phyloP scores from a whole-genome alignment of 2,329 filamentous ascomycete genomes.

The Canariomyces notabilis region DNA sequence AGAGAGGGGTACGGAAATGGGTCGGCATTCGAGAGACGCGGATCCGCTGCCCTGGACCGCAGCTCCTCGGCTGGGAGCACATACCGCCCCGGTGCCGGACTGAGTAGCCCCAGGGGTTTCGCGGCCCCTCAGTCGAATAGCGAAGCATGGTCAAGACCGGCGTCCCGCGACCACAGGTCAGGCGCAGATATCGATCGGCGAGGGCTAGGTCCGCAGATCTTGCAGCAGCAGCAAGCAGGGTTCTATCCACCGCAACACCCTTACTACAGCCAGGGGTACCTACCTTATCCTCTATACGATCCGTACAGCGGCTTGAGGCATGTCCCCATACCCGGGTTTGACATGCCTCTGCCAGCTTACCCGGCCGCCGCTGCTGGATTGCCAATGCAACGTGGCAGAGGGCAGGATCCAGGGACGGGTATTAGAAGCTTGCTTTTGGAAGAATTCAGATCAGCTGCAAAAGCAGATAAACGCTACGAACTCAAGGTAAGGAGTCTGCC shows the following conservation, averaged over 20 bases:
- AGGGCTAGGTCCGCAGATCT: constrained; percentile 30
- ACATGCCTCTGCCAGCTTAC: constrained; percentile 27
- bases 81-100: constrained; percentile 26
- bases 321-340: constrained; percentile 32
- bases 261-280: constrained; percentile 35
- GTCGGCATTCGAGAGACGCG: constrained; percentile 30
- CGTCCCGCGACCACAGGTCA: constrained; percentile 31
- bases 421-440: constrained; percentile 51
- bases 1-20: constrained; percentile 32
- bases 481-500: constrained; percentile 53
- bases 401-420: constrained; percentile 42
- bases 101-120: constrained; percentile 30
- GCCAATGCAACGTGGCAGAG: constrained; percentile 38
- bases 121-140: constrained; percentile 27
- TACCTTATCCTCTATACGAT: constrained; percentile 37
- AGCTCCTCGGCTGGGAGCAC: constrained; percentile 32
- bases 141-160: constrained; percentile 37
- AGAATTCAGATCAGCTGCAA: constrained; percentile 72
- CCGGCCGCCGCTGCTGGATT: constrained; percentile 10
- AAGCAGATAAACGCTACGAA: constrained; percentile 69
- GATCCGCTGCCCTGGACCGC: constrained; percentile 35
- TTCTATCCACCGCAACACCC: constrained; percentile 28
- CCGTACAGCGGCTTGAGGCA: constrained; percentile 32
- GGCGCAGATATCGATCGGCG: constrained; percentile 30
- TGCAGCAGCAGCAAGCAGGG: constrained; percentile 28